Percentiles rank a stretch among this genome's conserved stretches.
Conservation (phyloP, 2,329 filamentous ascomycete genomes). For the Fusarium pseudonygamai region DNA sequence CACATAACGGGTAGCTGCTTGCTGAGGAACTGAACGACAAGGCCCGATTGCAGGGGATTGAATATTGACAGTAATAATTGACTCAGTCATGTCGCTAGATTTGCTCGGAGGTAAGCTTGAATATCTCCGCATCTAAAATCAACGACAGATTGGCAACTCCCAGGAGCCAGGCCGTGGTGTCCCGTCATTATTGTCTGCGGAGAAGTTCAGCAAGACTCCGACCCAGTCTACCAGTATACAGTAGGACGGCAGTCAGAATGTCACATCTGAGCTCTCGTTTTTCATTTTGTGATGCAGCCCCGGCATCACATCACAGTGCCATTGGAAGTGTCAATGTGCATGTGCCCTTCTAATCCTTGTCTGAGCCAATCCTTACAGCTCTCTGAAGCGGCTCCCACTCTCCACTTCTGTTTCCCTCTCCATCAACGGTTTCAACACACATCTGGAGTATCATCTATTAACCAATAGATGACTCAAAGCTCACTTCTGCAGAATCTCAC, state of each 20-base stretch:
- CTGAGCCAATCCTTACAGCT: conserved; percentile 34
- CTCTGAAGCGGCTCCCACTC: conserved; percentile 4
- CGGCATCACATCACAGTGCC: conserved; percentile 36
- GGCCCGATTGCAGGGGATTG: conserved; percentile 25
- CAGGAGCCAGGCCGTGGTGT: conserved; percentile 22
- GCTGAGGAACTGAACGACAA: conserved; percentile 20
- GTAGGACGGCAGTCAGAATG: conserved; percentile 34
- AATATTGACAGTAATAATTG: too few species aligned
- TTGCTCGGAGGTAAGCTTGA: conserved; percentile 14
- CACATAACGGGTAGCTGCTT: conserved; percentile 27
- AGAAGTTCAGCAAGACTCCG: conserved; percentile 4
- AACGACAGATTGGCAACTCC: conserved; percentile 11
- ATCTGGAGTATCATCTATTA: conserved; percentile 2
- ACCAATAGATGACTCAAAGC: conserved; percentile 30
- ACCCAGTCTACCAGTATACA: too few species aligned
- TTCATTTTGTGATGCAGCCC: conserved; percentile 31
- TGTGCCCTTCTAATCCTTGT: conserved; percentile 12
- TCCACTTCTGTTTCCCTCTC: conserved; percentile 16
- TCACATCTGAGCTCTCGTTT: conserved; percentile 36
- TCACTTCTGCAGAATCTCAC: conserved; percentile 39
- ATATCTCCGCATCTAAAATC: conserved; percentile 7
- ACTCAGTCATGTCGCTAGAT: conserved; percentile 15
- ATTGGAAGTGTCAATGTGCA: conserved; percentile 15
- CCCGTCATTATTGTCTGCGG: conserved; percentile 15
- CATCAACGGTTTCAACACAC: conserved; percentile 32